Evolutionary conservation across 2,329 filamentous ascomycete species (phyloP), one percentile per base, ranked within the genome.

Genomic region (Ambrosiella xylebori): DNA sequence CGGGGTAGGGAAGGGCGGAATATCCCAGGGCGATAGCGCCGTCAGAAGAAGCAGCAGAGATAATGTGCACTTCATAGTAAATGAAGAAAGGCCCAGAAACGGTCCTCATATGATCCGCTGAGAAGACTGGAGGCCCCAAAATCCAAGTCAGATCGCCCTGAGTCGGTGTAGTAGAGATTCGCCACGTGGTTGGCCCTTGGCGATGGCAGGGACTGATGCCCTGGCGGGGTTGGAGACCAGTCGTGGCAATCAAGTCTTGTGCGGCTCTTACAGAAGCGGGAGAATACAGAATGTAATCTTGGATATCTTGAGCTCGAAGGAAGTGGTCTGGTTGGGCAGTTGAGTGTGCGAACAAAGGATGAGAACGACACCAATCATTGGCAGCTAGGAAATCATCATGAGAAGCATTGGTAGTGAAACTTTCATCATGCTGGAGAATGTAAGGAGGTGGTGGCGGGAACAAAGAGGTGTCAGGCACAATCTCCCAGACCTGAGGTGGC

Each of bases 1-100:
- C 74, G 6, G 87, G 87, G 65, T 89, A 91, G 7, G 87, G 87
- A 53, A 84, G 78, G 1, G 85, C 86, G 0, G 78, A 71, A 67
- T 82, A 88, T 8, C 87, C 87, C 8, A 91, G 66, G 0, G 81
- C 84, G 1, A 90, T 71, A 44, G 76, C 69, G 59, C 77, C 74
- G 17, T 61, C 57, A 17, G 61, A 56, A 3, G 64, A 63, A 19
- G 73, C 73, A 57, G 76, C 70, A 15, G 67, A 64, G 2, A 71
- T 69, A 38, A 88, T 72, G 56, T 74, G 74, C 8, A 89, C 74
- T 65, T 91, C 86, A 67, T 84, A 91, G 74, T 90, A 91, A 50
- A 79, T 81, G 64, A 47, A 15, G 13, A 47, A 13, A 13, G 44
- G 44, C n/a, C 17, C 44, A 15, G 44, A 7, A 7, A 47, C 17